phyloP scores from a whole-genome alignment of 73 alveolate species.

The Paramecium primaurelia region DNA sequence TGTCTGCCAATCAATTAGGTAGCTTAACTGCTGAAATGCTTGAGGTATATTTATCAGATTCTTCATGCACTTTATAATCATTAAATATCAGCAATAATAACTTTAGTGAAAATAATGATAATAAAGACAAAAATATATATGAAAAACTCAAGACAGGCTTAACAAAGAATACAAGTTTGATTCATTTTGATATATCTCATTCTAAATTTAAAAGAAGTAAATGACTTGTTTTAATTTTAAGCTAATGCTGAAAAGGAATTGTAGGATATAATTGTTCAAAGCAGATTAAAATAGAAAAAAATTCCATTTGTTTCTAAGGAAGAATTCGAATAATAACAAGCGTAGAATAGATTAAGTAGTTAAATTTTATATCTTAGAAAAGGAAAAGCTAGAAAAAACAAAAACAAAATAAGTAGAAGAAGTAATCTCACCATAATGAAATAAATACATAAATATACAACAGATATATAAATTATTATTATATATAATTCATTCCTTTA shows the following conservation, averaged over 20 bases:
- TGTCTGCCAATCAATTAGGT: conserved; percentile 74
- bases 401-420: background rate
- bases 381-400: background rate
- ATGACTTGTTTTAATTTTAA: background rate
- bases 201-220: conserved; percentile 59
- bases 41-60: conserved; percentile 51
- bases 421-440: background rate
- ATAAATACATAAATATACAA: background rate
- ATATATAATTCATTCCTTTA: background rate
- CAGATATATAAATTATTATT: background rate
- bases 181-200: conserved; percentile 75
- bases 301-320: conserved; percentile 63
- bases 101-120: conserved; percentile 59
- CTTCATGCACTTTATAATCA: conserved; percentile 65
- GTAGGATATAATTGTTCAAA: conserved; percentile 71
- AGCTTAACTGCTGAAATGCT: conserved; percentile 50
- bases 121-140: background rate
- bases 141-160: conserved; percentile 65
- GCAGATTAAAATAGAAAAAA: conserved; percentile 58
- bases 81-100: conserved; percentile 61
- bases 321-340: background rate
- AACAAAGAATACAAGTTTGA: conserved; percentile 59
- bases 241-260: conserved; percentile 62
- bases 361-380: background rate
- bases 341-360: background rate